phyloP scores from a whole-genome alignment of 73 alveolate genomes.

The Breviolum minutum region DNA sequence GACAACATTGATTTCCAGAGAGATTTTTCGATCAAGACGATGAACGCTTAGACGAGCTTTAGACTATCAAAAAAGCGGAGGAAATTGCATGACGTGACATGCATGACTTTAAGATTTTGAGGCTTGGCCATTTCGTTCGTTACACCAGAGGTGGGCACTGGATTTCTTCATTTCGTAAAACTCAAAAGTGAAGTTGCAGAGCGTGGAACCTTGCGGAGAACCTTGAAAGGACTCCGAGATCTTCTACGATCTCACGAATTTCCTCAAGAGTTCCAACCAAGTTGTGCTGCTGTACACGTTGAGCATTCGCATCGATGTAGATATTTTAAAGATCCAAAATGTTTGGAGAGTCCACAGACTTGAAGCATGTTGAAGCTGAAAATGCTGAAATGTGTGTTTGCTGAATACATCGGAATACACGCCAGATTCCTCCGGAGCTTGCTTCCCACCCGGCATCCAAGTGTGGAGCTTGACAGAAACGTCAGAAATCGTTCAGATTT shows the following conservation, averaged over 20 bases:
- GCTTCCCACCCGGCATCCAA: constrained; percentile 88
- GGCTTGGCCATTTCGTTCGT: constrained; percentile 99
- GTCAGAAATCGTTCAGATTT: background rate
- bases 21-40: too few relatives aligned
- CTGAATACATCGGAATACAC: background rate
- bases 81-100: background rate
- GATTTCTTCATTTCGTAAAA: too few relatives aligned
- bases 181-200: too few relatives aligned
- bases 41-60: too few relatives aligned
- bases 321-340: too few relatives aligned
- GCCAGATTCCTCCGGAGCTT: constrained; percentile 81
- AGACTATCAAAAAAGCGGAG: background rate
- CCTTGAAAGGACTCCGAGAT: constrained; percentile 91
- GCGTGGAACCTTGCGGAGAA: background rate
- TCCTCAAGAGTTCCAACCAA: constrained; percentile 91
- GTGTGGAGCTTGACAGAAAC: background rate
- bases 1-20: background rate
- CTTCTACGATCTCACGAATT: constrained; percentile 96
- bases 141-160: constrained; percentile 96
- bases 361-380: background rate
- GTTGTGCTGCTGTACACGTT: constrained; percentile 6
- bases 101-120: background rate
- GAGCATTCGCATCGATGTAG: too few relatives aligned
- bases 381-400: background rate
- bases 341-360: too few relatives aligned